phyloP scores from a whole-genome alignment of 2,329 filamentous ascomycete species.

The Fusarium virguliforme region DNA sequence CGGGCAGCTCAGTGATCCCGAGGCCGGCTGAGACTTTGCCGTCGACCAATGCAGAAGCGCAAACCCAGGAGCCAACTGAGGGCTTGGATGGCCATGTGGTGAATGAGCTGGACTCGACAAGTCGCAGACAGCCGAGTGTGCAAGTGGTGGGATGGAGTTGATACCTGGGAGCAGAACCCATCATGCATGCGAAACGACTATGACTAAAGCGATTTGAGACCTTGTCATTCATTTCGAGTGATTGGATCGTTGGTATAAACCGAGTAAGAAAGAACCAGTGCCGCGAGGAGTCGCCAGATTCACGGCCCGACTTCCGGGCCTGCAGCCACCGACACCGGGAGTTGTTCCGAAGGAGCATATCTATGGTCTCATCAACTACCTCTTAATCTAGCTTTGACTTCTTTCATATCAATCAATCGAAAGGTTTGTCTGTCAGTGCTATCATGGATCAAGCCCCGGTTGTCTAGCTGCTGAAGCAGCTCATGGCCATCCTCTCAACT shows the following conservation, averaged over 20 bases:
- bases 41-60: too few relatives aligned
- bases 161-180: too few relatives aligned
- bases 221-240: neutral
- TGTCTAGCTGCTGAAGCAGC: slow-evolving; percentile 52
- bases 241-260: too few relatives aligned
- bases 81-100: neutral
- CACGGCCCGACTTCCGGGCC: neutral
- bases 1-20: too few relatives aligned
- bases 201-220: too few relatives aligned
- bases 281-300: neutral
- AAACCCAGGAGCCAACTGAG: too few relatives aligned
- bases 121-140: neutral
- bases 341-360: neutral
- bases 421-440: too few relatives aligned
- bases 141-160: neutral
- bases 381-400: neutral
- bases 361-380: neutral
- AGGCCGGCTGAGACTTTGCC: too few relatives aligned
- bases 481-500: slow-evolving; percentile 57
- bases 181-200: too few relatives aligned
- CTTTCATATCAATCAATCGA: neutral
- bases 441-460: slow-evolving; percentile 41
- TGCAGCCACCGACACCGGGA: neutral
- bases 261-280: too few relatives aligned
- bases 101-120: neutral